These are phyloP conservation scores for Stereum hirsutum DNA, from an alignment of 1,284 basidiomycete species.

Conservation along the genomic window DNA sequence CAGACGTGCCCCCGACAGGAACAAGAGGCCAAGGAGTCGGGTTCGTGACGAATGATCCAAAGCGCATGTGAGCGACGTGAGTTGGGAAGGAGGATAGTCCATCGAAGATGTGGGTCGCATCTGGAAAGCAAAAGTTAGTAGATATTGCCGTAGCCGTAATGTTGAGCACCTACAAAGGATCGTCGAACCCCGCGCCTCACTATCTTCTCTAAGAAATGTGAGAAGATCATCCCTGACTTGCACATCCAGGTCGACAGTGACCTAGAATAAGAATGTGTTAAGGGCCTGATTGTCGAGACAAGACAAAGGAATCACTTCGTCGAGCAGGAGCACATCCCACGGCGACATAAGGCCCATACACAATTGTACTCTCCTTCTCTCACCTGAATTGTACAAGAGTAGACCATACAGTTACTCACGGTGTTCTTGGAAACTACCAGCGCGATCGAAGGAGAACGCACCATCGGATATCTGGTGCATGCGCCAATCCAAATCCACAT, in stretches of 20 bases:
- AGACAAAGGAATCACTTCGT: conserved; percentile 55
- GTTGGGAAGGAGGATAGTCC: conserved; percentile 84
- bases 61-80: conserved; percentile 82
- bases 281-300: not conserved
- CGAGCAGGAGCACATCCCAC: conserved; percentile 90
- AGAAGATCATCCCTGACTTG: conserved; percentile 90
- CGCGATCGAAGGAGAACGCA: no score
- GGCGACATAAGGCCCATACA: conserved; percentile 96
- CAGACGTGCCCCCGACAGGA: conserved; percentile 4
- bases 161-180: conserved; percentile 67
- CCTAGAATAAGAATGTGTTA: conserved; percentile 31
- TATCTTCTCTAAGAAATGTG: conserved; percentile 81
- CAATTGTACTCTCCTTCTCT: conserved; percentile 89
- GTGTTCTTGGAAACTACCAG: no score
- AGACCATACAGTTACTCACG: no score
- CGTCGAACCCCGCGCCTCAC: conserved; percentile 75
- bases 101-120: conserved; percentile 95
- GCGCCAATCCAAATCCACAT: conserved; percentile 90
- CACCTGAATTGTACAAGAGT: no score
- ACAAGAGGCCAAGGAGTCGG: conserved; percentile 62
- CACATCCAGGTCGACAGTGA: conserved; percentile 98
- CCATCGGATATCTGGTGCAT: conserved; percentile 95
- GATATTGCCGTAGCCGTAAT: conserved; percentile 1
- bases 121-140: conserved; percentile 25
- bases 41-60: conserved; percentile 63